Conservation (phyloP, 2,329 filamentous ascomycete species). For the Nothophaeocryptopus gaeumannii region DNA sequence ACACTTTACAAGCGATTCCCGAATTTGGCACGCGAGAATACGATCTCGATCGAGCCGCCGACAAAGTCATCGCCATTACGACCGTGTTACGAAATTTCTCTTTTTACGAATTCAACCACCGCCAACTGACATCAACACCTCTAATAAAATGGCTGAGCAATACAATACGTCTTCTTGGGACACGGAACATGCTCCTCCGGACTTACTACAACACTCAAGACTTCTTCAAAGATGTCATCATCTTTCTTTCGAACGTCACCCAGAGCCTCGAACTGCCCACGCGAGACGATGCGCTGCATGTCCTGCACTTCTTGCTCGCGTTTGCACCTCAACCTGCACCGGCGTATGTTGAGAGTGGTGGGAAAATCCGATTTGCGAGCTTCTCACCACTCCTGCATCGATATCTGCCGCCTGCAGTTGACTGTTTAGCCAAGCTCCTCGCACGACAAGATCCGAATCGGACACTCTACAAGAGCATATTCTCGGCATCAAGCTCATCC, state of each 20-base stretch:
- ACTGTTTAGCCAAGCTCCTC: conserved; percentile 85
- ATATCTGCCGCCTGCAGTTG: conserved; percentile 85
- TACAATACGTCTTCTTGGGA: conserved; percentile 82
- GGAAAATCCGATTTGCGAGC: conserved; percentile 67
- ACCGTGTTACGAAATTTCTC: conserved; percentile 92
- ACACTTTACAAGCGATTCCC: conserved; percentile 67
- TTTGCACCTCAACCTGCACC: conserved; percentile 81
- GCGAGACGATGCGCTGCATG: conserved; percentile 79
- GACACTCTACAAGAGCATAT: conserved; percentile 77
- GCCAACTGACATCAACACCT: conserved; percentile 67
- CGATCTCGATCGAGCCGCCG: conserved; percentile 79
- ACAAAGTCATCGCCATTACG: conserved; percentile 83
- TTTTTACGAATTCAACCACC: conserved; percentile 76
- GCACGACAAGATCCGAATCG: conserved; percentile 92
- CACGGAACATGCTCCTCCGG: conserved; percentile 79
- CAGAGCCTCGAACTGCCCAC: conserved; percentile 77
- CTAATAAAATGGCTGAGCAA: conserved; percentile 82
- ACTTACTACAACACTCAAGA: conserved; percentile 83
- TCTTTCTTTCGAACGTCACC: conserved; percentile 79
- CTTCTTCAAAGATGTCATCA: conserved; percentile 93
- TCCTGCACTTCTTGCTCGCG: conserved; percentile 84
- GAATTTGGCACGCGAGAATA: conserved; percentile 74
- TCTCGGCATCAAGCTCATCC: conserved; percentile 59
- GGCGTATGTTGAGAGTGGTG: conserved; percentile 39
- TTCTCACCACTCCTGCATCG: conserved; percentile 80